Evolutionary conservation across 176 grass and related monocot species (phyloP).

Genomic region (Carex pumila): DNA sequence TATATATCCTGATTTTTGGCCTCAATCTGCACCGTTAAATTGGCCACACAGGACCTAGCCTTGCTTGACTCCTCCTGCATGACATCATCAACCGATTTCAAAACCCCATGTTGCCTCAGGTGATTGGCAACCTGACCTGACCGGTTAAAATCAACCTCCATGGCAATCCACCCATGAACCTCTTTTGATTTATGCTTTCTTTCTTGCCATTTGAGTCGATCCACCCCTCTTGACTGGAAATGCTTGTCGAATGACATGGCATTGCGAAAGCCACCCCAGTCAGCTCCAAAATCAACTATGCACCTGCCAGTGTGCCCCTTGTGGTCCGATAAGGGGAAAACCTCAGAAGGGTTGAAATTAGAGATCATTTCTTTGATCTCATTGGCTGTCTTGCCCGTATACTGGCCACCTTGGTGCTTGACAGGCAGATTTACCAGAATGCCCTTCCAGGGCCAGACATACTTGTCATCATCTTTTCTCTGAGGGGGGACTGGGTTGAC

Average conservation of each 20-base stretch:
- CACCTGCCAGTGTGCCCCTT: conserved; percentile 19
- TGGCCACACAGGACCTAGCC: conserved; percentile 37
- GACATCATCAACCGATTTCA: conserved; percentile 54
- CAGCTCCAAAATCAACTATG: conserved; percentile 45
- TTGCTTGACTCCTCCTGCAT: conserved; percentile 33
- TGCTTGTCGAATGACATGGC: conserved; percentile 55
- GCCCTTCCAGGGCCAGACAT: conserved; percentile 69
- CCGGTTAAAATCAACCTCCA: conserved; percentile 45
- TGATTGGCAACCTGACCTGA: conserved; percentile 32
- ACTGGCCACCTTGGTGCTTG: background rate
- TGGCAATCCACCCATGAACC: conserved; percentile 71
- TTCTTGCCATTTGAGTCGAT: background rate
- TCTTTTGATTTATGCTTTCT: background rate
- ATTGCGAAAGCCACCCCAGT: conserved; percentile 59
- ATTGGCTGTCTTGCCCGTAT: conserved; percentile 1
- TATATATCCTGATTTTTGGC: conserved; percentile 52
- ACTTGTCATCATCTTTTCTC: conserved; percentile 37
- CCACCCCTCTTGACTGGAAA: conserved; percentile 22
- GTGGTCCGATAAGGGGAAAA: conserved; percentile 31
- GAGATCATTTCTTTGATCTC: conserved; percentile 9
- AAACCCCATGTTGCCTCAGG: conserved; percentile 49
- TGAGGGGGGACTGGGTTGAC: background rate
- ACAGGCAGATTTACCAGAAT: conserved; percentile 36
- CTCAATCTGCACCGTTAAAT: conserved; percentile 51
- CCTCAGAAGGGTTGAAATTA: conserved; percentile 30